Evolutionary conservation across 164 flowering plant species (phyloP), one percentile per base, ranked within the genome.

Genomic region (Saururus chinensis): DNA sequence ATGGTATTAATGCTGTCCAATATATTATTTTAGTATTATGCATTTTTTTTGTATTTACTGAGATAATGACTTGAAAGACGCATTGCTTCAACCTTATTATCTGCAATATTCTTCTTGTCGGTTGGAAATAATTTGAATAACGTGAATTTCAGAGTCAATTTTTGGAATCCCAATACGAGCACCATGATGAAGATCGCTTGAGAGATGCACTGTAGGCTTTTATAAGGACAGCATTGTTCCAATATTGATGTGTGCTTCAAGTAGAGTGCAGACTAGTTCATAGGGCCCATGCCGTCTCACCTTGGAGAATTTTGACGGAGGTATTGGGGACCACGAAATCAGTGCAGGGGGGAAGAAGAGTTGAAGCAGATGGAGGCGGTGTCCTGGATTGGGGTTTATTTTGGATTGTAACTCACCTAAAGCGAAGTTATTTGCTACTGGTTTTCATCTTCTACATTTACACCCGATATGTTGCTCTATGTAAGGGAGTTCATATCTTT

Each of bases 201-300:
- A 76, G 64, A 65, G 56, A 49, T 61, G 66, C 45, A 11, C 45
- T 4, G 68, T 64, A 63, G 56, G 53, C 62, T 35, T n/a, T n/a
- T 61, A 42, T 65, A 48, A 54, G 61, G 75, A 68, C 69, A 61
- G 69, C 61, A 72, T 58, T 67, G 68, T 73, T 71, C 73, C 75
- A 60, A 66, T 80, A 60, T 80, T 42, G 49, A 42, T 77, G 80
- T 68, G 75, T 77, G 78, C 76, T 81, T 75, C 78, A 72, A 64
- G 66, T 72, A 75, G 72, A 70, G 70, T 63, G 67, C 76, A 68
- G 73, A 69, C 61, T 63, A 68, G 66, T 67, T 45, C 53, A 37
- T 37, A 35, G 41, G 66, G 70, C 67, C 70, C 63, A 60, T 65
- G 70, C 53, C 62, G 52, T 61, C 72, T 53, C 30, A 65, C 57